Evolutionary conservation across 1,139 yeast species (phyloP).

Genomic region (Geotrichum europaeum): DNA sequence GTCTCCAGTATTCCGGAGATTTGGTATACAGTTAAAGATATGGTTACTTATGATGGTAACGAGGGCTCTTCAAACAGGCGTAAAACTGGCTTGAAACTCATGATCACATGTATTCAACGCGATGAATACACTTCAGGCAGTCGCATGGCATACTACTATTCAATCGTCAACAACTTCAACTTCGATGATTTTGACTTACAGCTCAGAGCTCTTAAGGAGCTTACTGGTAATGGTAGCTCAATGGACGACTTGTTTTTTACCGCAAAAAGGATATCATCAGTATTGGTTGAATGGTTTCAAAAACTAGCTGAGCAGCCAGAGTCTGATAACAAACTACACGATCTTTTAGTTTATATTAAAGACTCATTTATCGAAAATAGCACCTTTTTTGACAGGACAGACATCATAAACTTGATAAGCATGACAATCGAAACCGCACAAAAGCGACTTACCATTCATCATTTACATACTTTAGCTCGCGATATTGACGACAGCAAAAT

Average conservation of each 20-base stretch:
- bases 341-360: conserved; percentile 38
- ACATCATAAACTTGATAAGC: neutral
- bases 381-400: conserved; percentile 34
- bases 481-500: neutral
- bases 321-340: conserved; percentile 31
- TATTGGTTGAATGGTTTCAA: conserved; percentile 36
- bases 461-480: neutral
- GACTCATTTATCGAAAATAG: conserved; percentile 48
- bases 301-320: conserved; percentile 29
- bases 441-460: neutral
- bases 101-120: conserved; percentile 50
- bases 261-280: conserved; percentile 40
- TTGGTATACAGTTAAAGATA: conserved; percentile 64
- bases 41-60: conserved; percentile 43
- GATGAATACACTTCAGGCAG: conserved; percentile 46
- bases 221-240: conserved; percentile 60
- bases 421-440: conserved; percentile 31
- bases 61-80: conserved; percentile 39
- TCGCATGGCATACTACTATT: conserved; percentile 53
- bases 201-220: conserved; percentile 44
- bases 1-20: conserved; percentile 62
- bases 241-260: conserved; percentile 52
- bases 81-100: conserved; percentile 48
- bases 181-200: conserved; percentile 52
- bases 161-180: conserved; percentile 48